Conservation (phyloP, 2,329 filamentous ascomycete genomes). For the Fusarium graminum region DNA sequence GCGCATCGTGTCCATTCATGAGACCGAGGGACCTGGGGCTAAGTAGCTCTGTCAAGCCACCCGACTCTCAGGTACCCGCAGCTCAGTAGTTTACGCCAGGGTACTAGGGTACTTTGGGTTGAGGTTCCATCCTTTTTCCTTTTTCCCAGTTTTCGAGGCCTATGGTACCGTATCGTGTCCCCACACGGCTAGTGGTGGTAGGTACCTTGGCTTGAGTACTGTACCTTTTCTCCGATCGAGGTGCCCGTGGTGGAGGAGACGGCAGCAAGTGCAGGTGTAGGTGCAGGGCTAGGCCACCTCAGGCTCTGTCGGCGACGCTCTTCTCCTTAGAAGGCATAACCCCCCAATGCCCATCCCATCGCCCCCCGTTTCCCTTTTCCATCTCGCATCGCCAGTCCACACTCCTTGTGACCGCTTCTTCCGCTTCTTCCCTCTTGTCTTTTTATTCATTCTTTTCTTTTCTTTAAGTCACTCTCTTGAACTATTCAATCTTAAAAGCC, state of each 20-base stretch:
- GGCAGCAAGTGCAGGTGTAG: slow-evolving; percentile 21
- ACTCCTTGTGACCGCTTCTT: slow-evolving; percentile 58
- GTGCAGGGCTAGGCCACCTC: slow-evolving; percentile 26
- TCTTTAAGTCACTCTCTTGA: slow-evolving; percentile 67
- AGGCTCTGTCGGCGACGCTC: slow-evolving; percentile 33
- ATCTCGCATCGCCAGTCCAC: slow-evolving; percentile 52
- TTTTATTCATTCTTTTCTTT: slow-evolving; percentile 61
- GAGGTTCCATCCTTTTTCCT: slow-evolving; percentile 39
- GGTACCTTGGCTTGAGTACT: slow-evolving; percentile 32
- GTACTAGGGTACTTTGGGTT: slow-evolving; percentile 26
- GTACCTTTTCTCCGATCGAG: slow-evolving; percentile 38
- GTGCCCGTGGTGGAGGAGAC: slow-evolving; percentile 27
- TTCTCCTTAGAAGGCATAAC: slow-evolving; percentile 52
- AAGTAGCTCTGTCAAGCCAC: slow-evolving; percentile 39
- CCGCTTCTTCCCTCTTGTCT: slow-evolving; percentile 53
- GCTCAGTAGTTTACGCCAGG: slow-evolving; percentile 26
- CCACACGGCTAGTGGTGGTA: slow-evolving; percentile 37
- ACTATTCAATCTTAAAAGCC: slow-evolving; percentile 49
- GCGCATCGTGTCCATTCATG: slow-evolving; percentile 38
- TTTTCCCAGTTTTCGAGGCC: slow-evolving; percentile 37
- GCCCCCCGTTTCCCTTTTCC: slow-evolving; percentile 55
- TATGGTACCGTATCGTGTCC: slow-evolving; percentile 28
- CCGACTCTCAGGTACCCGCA: slow-evolving; percentile 37
- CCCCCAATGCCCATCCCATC: slow-evolving; percentile 53
- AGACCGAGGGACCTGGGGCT: slow-evolving; percentile 37